Percentiles rank a stretch among this genome's conserved stretches.
These are phyloP conservation scores for Prototheca cutis DNA, from an alignment of 163 green algal species.

Conservation along the genomic window DNA sequence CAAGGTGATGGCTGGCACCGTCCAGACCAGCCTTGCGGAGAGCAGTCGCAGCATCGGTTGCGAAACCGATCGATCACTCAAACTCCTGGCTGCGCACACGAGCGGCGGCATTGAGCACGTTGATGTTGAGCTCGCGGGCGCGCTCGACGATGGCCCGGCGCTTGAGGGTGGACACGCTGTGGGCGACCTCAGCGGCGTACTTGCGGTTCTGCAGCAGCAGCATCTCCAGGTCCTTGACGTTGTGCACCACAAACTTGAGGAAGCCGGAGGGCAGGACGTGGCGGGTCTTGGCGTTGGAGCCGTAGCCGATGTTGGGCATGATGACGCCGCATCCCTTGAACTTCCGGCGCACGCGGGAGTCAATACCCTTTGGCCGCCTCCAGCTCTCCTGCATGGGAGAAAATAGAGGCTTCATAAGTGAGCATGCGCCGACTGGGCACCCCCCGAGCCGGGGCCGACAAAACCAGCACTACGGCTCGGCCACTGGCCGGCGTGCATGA, in stretches of 20 bases:
- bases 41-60: too few species aligned
- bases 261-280: conserved; percentile 87
- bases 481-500: too few species aligned
- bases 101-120: conserved; percentile 79
- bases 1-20: too few species aligned
- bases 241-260: conserved; percentile 85
- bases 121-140: conserved; percentile 85
- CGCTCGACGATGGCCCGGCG: conserved; percentile 95
- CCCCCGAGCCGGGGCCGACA: too few species aligned
- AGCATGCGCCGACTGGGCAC: too few species aligned
- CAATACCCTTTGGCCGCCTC: conserved; percentile 96
- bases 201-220: conserved; percentile 98
- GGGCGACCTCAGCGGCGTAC: conserved; percentile 77
- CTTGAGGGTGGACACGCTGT: conserved; percentile 91
- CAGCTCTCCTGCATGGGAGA: conserved; percentile 64
- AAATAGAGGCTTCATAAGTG: too few species aligned
- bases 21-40: too few species aligned
- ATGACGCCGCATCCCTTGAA: conserved; percentile 88
- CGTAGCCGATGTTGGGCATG: conserved; percentile 98
- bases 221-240: conserved; percentile 93
- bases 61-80: too few species aligned
- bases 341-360: conserved; percentile 88
- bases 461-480: too few species aligned
- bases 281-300: conserved; percentile 87
- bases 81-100: conserved; percentile 93